Base-by-base conservation (phyloP, 169 alveolate species). In the Cryptosporidium meleagridis region DNA sequence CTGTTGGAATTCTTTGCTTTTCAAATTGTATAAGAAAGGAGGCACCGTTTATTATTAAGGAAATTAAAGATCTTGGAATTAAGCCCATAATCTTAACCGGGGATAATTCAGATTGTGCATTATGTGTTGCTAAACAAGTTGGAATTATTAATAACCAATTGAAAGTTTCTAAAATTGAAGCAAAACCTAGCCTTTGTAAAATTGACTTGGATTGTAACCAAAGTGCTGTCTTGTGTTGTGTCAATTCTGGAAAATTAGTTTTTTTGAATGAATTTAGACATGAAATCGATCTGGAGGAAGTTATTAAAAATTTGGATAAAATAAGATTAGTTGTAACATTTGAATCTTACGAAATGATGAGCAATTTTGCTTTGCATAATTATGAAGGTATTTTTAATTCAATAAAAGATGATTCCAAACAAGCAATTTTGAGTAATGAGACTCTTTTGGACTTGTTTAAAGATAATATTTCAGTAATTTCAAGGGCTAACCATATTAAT, bases 1-100 rank as follows among this genome's bases (percentile, higher is more conserved):
- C 89, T 5, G 44, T 80, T 9, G 75, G 89, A 12, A 80, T 80
- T 26, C 68, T 80, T 14, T 62, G 80, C 26, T 80, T 80, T 62
- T 62, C 75, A 80, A 80, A 80, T 59, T 41, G 61, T 23, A 45
- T 80, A 26, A 59, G 68, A 59, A 80, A 51, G 5, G 75, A 80
- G 8, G 89, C 75, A 21, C 35, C 65, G 18, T 12, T 12, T 59
- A 41, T 65, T 0, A 59, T 80, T 65, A 59, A 55, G 7, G 45
- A 65, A 26, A 61, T 80, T 21, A 59, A 80, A 67, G 89, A 62
- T 2, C 68, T 80, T 44, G 75, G 75, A 26, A 80, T 80, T 44
- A 69, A 33, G 2, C 69, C 80, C 10, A 26, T 80, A 4, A 62
- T 65, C 16, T 37, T 80, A 61, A 80, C 89, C 0, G 89, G 89